Evolutionary conservation across 495 filamentous ascomycete genomes (phyloP).

Genomic region (Hypoxylon trugodes): DNA sequence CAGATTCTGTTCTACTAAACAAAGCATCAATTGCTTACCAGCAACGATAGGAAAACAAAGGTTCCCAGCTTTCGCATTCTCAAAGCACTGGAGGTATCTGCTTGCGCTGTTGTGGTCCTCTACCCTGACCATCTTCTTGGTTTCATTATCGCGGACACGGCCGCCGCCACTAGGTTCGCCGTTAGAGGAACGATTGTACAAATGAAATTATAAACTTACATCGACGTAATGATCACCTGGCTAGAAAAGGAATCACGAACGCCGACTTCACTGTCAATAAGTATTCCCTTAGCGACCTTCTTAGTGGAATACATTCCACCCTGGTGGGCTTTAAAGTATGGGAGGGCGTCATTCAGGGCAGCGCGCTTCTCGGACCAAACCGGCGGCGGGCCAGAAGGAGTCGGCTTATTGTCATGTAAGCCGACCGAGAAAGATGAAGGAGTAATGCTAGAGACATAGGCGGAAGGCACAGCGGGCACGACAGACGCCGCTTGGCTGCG

Average conservation of each 20-base stretch:
- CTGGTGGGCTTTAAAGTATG: constrained; percentile 71
- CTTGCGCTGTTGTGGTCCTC: constrained; percentile 55
- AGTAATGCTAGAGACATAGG: too few relatives aligned
- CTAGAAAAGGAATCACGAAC: constrained; percentile 66
- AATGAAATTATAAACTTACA: constrained; percentile 60
- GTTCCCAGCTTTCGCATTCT: constrained; percentile 39
- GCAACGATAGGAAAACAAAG: constrained; percentile 66
- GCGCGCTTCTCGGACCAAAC: constrained; percentile 70
- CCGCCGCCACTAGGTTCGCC: constrained; percentile 59
- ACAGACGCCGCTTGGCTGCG: neutral
- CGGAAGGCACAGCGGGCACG: too few relatives aligned
- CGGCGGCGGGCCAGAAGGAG: constrained; percentile 55
- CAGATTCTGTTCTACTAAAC: constrained; percentile 1
- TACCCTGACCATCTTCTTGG: constrained; percentile 51
- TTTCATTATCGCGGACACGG: constrained; percentile 47
- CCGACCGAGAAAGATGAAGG: too few relatives aligned
- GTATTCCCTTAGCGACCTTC: constrained; percentile 61
- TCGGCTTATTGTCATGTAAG: constrained; percentile 33
- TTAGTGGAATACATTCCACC: constrained; percentile 63
- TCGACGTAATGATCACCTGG: constrained; percentile 71
- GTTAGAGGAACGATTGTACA: neutral
- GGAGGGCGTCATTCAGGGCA: constrained; percentile 70
- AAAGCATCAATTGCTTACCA: constrained; percentile 51
- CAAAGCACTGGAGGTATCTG: too few relatives aligned
- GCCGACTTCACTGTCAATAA: constrained; percentile 68